Evolutionary conservation across 2,329 filamentous ascomycete species (phyloP), one percentile per base, ranked within the genome.

Genomic region (Trichoderma asperellum): DNA sequence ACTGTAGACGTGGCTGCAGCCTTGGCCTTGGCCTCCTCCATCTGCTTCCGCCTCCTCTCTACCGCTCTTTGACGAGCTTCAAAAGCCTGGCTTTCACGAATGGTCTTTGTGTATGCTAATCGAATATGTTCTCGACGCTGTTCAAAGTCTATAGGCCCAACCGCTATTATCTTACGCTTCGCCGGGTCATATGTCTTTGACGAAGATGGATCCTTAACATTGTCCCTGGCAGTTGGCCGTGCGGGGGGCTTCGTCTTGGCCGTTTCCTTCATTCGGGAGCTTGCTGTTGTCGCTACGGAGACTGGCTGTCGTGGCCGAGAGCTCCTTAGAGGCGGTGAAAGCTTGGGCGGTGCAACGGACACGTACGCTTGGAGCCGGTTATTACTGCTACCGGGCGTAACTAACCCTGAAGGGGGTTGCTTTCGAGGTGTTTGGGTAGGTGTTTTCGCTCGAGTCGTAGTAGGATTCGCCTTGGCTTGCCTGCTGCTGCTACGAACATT

Each of bases 131-230:
- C 91, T 74, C 94, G 87, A 62, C 93, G 87, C 73, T 92, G 92
- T 70, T 91, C 93, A 77, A 96, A 96, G 79, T 97, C 92, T 64
- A 96, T 92, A 70, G 91, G 91, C 1, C 91, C 91, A 70, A 94
- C 82, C 1, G 87, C 86, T 63, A 88, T 83, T 75, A 88, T 88
- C 55, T 85, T 83, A 69, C 85, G 82, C 37, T 82, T 78, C 6
- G 78, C 71, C 5, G 79, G 73, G 64, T 84, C 84, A 47, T 79
- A 79, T 16, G 80, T 74, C 74, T 76, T 81, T 68, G 75, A 73
- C 71, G 32, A 76, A 70, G 56, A 55, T 29, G 29, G 74, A 75
- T 58, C 75, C 35, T 21, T 59, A 14, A 70, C 74, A 24, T 76
- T 77, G 74, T 60, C 75, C 61, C 55, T 58, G 18, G 72, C 74